A percentile compares a stretch with the other conserved stretches of the same genome.
Evolutionary conservation across 2,329 filamentous ascomycete genomes (phyloP).

Genomic region (Corinectria fuckeliana): DNA sequence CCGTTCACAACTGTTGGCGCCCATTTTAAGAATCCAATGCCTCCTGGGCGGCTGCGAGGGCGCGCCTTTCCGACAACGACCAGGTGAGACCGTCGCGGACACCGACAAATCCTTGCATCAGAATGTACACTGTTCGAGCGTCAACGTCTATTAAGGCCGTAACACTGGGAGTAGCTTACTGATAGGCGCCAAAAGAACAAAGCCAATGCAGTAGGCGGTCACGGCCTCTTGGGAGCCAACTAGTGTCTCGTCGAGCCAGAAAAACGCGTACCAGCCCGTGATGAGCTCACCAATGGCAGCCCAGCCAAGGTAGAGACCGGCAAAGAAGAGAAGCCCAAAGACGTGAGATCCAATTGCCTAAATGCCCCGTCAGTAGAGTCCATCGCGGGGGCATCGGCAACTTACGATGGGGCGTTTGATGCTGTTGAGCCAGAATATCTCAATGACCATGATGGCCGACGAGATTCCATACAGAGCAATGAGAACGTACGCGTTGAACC

Average conservation of each 20-base stretch:
- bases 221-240: slow-evolving; percentile 53
- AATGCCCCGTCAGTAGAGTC: slow-evolving; percentile 19
- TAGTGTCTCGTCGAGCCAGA: slow-evolving; percentile 56
- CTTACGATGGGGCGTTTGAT: slow-evolving; percentile 58
- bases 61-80: slow-evolving; percentile 34
- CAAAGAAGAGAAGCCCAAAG: slow-evolving; percentile 48
- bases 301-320: slow-evolving; percentile 57
- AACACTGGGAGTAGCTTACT: slow-evolving; percentile 46
- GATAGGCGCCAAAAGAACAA: slow-evolving; percentile 51
- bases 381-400: not conserved
- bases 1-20: not conserved
- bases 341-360: slow-evolving; percentile 55
- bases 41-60: slow-evolving; percentile 33
- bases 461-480: slow-evolving; percentile 54
- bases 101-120: slow-evolving; percentile 56
- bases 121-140: slow-evolving; percentile 50
- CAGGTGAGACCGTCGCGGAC: slow-evolving; percentile 53
- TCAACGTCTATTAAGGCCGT: slow-evolving; percentile 20
- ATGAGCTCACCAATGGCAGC: slow-evolving; percentile 54
- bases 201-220: slow-evolving; percentile 51
- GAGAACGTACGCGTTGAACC: slow-evolving; percentile 54
- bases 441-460: slow-evolving; percentile 51
- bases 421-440: slow-evolving; percentile 59
- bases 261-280: slow-evolving; percentile 56
- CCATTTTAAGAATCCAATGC: slow-evolving; percentile 28